Evolutionary conservation across 371 early-diverging fungal species (phyloP), one percentile per base, ranked within the genome.

Genomic region (Smittium culicis): DNA sequence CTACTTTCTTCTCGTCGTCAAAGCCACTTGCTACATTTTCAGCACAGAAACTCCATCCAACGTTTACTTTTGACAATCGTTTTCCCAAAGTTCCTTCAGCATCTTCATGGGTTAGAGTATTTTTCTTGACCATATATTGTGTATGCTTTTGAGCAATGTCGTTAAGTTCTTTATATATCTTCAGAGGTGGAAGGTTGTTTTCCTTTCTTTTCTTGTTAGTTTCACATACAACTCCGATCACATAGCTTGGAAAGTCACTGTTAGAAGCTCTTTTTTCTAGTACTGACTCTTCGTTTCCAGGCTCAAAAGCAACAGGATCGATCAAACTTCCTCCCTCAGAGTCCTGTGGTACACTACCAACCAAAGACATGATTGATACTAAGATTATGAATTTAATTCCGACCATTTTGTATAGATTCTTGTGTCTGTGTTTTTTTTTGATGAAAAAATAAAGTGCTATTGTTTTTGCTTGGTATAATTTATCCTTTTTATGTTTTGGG

Each of bases 21-120:
- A 67, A 67, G 17, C 80, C 80, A 20, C 66, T 67, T 20, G 78
- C 80, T n/a, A 80, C 72, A 63, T 79, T 79, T 64, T 79, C 80
- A 14, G 71, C 73, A 1, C 66, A 69, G 30, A 32, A 62, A 8
- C 33, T 58, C 76, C 77, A 80, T 31, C 45, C n/a, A n/a, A 74
- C 66, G 28, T 72, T 72, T 1, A 24, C 34, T 1, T 25, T 62
- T 31, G 68, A 56, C 29, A 78, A 64, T 8, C 80, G 79, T 20
- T 58, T 30, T 24, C 74, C 77, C 0, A 79, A 31, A 1, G 67
- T 54, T 20, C 80, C 80, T 1, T 57, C 68, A 30, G 77, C 66
- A 54, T 79, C 65, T 31, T 57, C 54, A 68, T 79, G 80, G 20
- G 80, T 79, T 71, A 79, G 72, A 17, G 68, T 70, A 20, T 62